Evolutionary conservation across 1,139 yeast genomes (phyloP).

Genomic region (Kurtzmaniella quercitrusa): DNA sequence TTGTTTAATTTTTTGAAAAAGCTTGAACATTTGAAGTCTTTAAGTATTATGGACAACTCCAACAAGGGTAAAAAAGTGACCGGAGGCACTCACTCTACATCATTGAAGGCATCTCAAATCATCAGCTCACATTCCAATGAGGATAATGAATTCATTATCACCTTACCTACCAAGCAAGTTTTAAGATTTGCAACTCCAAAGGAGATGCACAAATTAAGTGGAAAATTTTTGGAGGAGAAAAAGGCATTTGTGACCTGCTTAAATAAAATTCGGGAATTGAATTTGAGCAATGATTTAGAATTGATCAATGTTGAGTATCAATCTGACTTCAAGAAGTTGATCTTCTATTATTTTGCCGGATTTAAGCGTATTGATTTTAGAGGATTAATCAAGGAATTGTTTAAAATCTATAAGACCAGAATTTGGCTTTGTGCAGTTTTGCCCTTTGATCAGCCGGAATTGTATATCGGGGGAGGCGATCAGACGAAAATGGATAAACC

Average conservation of each 20-base stretch:
- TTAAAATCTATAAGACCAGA: constrained; percentile 90
- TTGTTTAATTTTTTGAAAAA: constrained; percentile 76
- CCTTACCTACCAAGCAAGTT: constrained; percentile 48
- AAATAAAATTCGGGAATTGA: constrained; percentile 43
- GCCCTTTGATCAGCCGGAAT: constrained; percentile 33
- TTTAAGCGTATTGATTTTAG: constrained; percentile 87
- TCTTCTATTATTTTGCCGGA: constrained; percentile 79
- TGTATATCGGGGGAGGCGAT: constrained; percentile 18
- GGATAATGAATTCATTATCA: constrained; percentile 45
- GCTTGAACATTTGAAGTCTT: constrained; percentile 73
- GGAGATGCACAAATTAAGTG: constrained; percentile 41
- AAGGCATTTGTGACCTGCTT: constrained; percentile 44
- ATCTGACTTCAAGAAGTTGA: constrained; percentile 89
- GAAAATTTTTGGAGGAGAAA: constrained; percentile 44
- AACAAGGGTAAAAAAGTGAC: constrained; percentile 19
- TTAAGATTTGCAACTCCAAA: constrained; percentile 47
- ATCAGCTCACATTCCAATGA: constrained; percentile 37
- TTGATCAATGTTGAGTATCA: constrained; percentile 84
- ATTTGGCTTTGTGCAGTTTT: constrained; percentile 94
- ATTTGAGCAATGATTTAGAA: constrained; percentile 38
- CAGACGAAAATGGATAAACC: constrained; percentile 5
- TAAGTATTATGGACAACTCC: constrained; percentile 40
- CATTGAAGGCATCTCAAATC: constrained; percentile 34
- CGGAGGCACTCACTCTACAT: constrained; percentile 37
- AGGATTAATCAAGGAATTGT: constrained; percentile 84